Percentiles rank a stretch among this genome's conserved stretches.
phyloP scores from a whole-genome alignment of 306 rosid species.

The Amphicarpaea edgeworthii region DNA sequence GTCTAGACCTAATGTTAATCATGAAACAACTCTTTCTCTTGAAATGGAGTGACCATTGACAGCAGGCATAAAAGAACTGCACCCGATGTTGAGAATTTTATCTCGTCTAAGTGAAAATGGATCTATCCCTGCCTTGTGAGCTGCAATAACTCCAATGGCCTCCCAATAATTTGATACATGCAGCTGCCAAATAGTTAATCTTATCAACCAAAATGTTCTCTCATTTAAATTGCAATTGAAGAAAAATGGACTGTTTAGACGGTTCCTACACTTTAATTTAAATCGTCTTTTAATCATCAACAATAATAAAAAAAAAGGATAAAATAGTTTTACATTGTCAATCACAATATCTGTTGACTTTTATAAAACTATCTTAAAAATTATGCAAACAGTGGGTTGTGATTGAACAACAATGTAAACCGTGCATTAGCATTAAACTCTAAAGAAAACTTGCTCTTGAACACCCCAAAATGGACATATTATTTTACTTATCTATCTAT shows the following conservation, averaged over 20 bases:
- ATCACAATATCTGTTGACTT: no score
- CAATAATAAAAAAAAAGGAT: no score
- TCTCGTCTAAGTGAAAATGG: slow-evolving; percentile 81
- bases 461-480: neutral
- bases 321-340: no score
- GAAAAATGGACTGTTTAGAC: neutral
- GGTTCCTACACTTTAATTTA: neutral
- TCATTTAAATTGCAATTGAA: slow-evolving; percentile 22
- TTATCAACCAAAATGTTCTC: slow-evolving; percentile 42
- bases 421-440: no score
- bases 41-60: slow-evolving; percentile 57
- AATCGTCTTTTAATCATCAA: slow-evolving; percentile 1
- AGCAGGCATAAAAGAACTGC: slow-evolving; percentile 45
- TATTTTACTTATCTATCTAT: neutral
- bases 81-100: slow-evolving; percentile 59
- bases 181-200: slow-evolving; percentile 60
- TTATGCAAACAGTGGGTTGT: no score
- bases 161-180: slow-evolving; percentile 95
- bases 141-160: slow-evolving; percentile 87
- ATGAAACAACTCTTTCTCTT: slow-evolving; percentile 36
- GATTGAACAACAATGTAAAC: no score
- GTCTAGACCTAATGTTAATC: slow-evolving; percentile 4
- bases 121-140: slow-evolving; percentile 92
- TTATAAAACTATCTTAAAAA: no score
- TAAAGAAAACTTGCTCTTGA: neutral